phyloP scores from a whole-genome alignment of 129 eudicot species.

The Kitagawia praeruptora region DNA sequence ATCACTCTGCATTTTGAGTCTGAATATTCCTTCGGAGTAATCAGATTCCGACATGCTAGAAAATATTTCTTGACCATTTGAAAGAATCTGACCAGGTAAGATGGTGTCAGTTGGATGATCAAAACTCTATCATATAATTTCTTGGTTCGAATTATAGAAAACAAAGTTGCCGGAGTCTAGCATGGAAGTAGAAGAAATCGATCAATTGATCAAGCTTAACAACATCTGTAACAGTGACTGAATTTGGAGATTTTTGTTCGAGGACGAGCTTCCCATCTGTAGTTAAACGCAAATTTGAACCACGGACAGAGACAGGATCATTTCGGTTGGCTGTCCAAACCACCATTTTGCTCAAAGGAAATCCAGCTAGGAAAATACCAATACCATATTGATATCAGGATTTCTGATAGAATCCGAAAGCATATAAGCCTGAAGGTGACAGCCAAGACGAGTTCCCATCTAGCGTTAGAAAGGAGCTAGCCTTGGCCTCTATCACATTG shows the following conservation, averaged over 20 bases:
- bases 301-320: slow-evolving; percentile 1
- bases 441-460: slow-evolving; percentile 1
- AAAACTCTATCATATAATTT: no score
- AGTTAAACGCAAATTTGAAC: slow-evolving; percentile 10
- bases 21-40: no score
- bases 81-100: no score
- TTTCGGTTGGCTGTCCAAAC: no score
- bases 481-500: slow-evolving; percentile 13
- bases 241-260: slow-evolving; percentile 3
- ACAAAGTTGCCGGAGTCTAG: slow-evolving; percentile 30
- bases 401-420: not conserved
- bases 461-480: slow-evolving; percentile 7
- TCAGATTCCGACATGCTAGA: no score
- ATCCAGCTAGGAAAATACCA: slow-evolving; percentile 14
- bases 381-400: not conserved
- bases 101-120: no score
- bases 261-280: slow-evolving; percentile 21
- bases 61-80: no score
- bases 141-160: slow-evolving; percentile 11
- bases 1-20: no score
- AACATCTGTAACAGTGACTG: slow-evolving; percentile 2
- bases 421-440: slow-evolving; percentile 1
- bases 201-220: not conserved
- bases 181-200: slow-evolving; percentile 36
- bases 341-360: no score